Base-by-base conservation (phyloP, 2,329 filamentous ascomycete genomes). In the Orbilia brochopaga region DNA sequence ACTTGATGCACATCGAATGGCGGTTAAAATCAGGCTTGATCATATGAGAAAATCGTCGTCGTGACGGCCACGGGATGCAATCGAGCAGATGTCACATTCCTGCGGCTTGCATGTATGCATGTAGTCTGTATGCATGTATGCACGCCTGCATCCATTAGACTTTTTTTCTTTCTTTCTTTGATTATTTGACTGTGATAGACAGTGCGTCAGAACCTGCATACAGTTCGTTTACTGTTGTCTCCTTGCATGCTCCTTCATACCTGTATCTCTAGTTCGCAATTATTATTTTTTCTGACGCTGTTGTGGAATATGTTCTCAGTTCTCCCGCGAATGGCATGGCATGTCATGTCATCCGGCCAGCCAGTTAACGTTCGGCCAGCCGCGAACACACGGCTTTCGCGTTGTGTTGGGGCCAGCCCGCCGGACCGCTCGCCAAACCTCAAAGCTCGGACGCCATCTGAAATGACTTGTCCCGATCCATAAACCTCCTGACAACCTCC, bases 1-100 rank as follows among this genome's bases (percentile, higher is more conserved):
- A 79, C 83, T 99, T 30, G 93, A 99, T 79, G 94, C 94, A 59
- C 94, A 99, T 82, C 87, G 91, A 78, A 83, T 88, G 73, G 88
- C 88, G 13, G 87, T 91, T 46, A 85, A 85, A 77, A 84, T 91
- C 58, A 82, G 88, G 61, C 79, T 90, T 75, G 83, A 83, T 73
- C 79, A 78, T 62, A 78, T 81, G 78, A 77, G 24, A 24, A 59
- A 61, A 27, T 35, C 48, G 19, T 35, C 48, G 19, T 37, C 44
- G 13, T 62, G 46, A 27, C 17, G 19, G 42, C 32, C 15, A 44
- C n/a, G 44, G 19, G 5, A 24, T 17, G 23, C 21, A 35, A 40
- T 27, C 24, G 19, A 42, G n/a, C 30, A 51, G 11, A 32, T 59
- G 44, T 55, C 35, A 62, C 37, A 62, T 62, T 62, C 37, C 48